Percentiles rank a stretch among this genome's conserved stretches.
Evolutionary conservation across 352 stramenopile species (phyloP).

Genomic region (Phytophthora uliginosa): DNA sequence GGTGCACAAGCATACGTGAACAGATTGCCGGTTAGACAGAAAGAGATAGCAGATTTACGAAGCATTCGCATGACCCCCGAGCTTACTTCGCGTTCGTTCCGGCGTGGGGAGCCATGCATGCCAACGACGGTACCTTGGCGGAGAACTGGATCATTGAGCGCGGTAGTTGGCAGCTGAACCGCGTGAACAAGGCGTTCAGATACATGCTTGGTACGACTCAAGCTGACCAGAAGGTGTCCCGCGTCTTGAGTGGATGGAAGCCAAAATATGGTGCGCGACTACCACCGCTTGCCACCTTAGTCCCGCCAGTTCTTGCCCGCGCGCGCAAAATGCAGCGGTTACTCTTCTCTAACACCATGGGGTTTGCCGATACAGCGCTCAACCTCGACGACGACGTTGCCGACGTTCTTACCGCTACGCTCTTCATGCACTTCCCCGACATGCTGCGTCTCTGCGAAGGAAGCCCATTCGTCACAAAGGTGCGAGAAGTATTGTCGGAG

Average conservation of each 20-base stretch:
- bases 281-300: not conserved
- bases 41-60: not conserved
- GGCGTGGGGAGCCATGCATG: not conserved
- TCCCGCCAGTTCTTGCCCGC: not conserved
- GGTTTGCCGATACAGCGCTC: conserved; percentile 6
- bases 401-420: conserved; percentile 9
- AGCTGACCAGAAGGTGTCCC: not conserved
- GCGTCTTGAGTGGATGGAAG: not conserved
- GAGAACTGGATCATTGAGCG: conserved; percentile 3
- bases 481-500: no score
- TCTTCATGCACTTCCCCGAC: conserved; percentile 21
- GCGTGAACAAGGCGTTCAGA: no score
- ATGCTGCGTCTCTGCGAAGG: no score
- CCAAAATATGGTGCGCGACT: not conserved
- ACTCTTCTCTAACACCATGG: conserved; percentile 4
- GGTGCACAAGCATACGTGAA: not conserved
- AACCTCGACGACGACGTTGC: conserved; percentile 15
- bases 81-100: not conserved
- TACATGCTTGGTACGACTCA: not conserved
- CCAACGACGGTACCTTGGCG: not conserved
- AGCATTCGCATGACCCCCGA: not conserved
- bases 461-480: no score
- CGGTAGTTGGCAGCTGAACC: no score
- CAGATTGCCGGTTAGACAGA: not conserved
- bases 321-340: not conserved